Conservation (phyloP, 805 yeast species). For the Scheffersomyces spartinae region DNA sequence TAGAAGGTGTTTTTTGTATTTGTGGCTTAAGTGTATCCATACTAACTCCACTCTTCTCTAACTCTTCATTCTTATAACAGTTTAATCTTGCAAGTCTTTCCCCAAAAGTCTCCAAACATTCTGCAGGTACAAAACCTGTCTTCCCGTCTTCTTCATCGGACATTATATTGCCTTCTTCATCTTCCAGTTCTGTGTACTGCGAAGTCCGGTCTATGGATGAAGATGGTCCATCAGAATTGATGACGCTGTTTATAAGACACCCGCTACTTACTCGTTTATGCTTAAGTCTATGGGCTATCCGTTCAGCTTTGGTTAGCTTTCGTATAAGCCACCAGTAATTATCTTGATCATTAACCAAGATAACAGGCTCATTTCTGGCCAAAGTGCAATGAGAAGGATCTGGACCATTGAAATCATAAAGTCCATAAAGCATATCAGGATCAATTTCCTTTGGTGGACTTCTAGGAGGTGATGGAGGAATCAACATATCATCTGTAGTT, state of each 20-base stretch:
- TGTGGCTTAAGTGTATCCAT: too few relatives aligned
- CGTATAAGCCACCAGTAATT: conserved; percentile 93
- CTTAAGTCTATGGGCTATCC: conserved; percentile 17
- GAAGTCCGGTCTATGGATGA: too few relatives aligned
- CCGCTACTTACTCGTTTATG: conserved; percentile 3
- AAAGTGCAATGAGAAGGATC: conserved; percentile 86
- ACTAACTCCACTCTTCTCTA: conserved; percentile 36
- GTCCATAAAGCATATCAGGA: conserved; percentile 74
- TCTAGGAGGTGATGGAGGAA: conserved; percentile 55
- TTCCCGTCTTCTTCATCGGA: conserved; percentile 43
- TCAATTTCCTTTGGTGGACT: conserved; percentile 75
- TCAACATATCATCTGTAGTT: conserved; percentile 20
- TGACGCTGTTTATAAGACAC: conserved; percentile 3
- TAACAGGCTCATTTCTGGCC: conserved; percentile 70
- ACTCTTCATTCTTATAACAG: conserved; percentile 82
- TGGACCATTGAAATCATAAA: conserved; percentile 82
- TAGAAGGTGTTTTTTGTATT: too few relatives aligned
- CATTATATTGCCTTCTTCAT: conserved; percentile 7
- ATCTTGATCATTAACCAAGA: conserved; percentile 76
- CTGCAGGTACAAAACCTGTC: conserved; percentile 96
- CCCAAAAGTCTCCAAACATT: conserved; percentile 79
- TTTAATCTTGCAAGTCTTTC: conserved; percentile 88
- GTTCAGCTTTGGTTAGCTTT: conserved; percentile 24
- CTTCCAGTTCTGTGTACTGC: too few relatives aligned
- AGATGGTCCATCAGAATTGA: conserved; percentile 6